These are phyloP conservation scores for Truncatella angustata DNA, from an alignment of 2,329 filamentous ascomycete genomes.

Conservation along the genomic window DNA sequence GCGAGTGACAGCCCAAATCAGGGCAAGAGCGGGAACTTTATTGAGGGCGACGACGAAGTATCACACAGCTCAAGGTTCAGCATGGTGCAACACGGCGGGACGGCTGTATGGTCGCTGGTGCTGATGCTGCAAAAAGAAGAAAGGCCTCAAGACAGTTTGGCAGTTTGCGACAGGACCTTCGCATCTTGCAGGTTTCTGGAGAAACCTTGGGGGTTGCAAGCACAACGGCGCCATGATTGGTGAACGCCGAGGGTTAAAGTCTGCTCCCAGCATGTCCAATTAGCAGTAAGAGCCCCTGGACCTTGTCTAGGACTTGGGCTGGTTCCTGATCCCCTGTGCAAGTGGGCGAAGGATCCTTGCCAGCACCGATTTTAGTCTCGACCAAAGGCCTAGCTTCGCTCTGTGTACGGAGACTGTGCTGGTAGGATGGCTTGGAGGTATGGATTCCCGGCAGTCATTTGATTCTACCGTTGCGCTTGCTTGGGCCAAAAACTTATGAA, in stretches of 20 bases:
- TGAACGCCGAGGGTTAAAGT: not conserved
- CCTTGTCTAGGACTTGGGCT: not conserved
- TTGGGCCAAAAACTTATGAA: too few species aligned
- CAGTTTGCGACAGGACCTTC: not conserved
- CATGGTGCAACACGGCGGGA: not conserved
- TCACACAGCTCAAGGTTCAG: not conserved
- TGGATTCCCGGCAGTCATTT: too few species aligned
- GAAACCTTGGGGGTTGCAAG: not conserved
- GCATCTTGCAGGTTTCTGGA: not conserved
- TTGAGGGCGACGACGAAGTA: not conserved
- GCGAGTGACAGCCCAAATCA: not conserved
- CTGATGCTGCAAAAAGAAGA: not conserved
- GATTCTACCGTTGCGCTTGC: too few species aligned
- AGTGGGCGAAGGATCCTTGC: too few species aligned
- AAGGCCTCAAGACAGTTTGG: not conserved
- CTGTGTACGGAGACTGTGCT: too few species aligned
- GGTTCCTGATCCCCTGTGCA: not conserved
- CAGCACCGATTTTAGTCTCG: too few species aligned
- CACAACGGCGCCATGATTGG: slow-evolving; percentile 1
- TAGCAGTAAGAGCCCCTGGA: not conserved
- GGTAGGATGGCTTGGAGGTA: too few species aligned
- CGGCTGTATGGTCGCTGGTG: too few species aligned
- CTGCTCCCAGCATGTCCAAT: not conserved
- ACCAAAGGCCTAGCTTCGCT: too few species aligned
- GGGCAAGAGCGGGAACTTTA: not conserved